A percentile compares a stretch with the other conserved stretches of the same genome.
Conservation (phyloP, 1,284 basidiomycete species). For the Cutaneotrichosporon sp. region DNA sequence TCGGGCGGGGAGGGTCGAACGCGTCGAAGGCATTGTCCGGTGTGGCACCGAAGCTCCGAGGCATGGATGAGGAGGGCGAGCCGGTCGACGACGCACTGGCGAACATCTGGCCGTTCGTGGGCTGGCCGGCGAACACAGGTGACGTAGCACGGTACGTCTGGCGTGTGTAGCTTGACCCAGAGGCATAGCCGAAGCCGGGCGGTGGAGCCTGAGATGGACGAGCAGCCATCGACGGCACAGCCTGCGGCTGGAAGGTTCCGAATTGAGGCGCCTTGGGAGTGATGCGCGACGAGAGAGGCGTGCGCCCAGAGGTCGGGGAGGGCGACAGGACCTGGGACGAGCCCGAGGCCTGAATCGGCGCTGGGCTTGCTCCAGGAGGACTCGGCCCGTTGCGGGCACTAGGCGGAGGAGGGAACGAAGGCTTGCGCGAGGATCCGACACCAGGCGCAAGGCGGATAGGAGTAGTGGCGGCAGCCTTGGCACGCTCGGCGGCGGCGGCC, state of each 20-base stretch:
- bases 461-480: slow-evolving; percentile 16
- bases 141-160: slow-evolving; percentile 29
- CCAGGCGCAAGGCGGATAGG: slow-evolving; percentile 20
- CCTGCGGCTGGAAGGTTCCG: slow-evolving; percentile 19
- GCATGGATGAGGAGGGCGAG: slow-evolving; percentile 33
- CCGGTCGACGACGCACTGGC: slow-evolving; percentile 23
- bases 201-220: slow-evolving; percentile 14
- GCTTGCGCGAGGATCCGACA: slow-evolving; percentile 12
- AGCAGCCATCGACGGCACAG: slow-evolving; percentile 16
- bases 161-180: slow-evolving; percentile 11
- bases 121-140: slow-evolving; percentile 31
- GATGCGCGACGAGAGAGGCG: slow-evolving; percentile 14
- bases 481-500: slow-evolving; percentile 26
- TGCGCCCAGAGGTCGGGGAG: slow-evolving; percentile 61
- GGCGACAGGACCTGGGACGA: slow-evolving; percentile 64
- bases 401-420: slow-evolving; percentile 13
- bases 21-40: slow-evolving; percentile 18
- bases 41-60: slow-evolving; percentile 21
- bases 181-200: slow-evolving; percentile 30
- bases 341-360: neutral
- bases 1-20: slow-evolving; percentile 18
- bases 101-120: slow-evolving; percentile 31
- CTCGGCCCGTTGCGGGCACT: slow-evolving; percentile 33
- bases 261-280: slow-evolving; percentile 43
- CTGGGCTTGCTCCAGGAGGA: slow-evolving; percentile 18